phyloP scores from a whole-genome alignment of 768 basidiomycete species.

The Gymnopilus dilepis region DNA sequence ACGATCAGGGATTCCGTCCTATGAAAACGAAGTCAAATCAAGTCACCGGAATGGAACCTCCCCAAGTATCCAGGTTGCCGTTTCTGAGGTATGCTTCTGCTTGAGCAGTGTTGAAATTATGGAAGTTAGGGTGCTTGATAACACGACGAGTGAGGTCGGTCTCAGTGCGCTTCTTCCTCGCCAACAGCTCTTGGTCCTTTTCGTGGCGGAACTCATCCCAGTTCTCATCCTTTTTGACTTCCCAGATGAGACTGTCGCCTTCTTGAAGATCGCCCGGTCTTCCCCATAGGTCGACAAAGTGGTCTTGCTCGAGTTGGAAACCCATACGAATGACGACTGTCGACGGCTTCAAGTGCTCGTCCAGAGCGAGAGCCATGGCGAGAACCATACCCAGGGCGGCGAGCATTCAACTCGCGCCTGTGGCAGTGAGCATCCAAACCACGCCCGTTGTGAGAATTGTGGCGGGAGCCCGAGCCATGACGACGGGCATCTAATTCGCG shows the following conservation, averaged over 20 bases:
- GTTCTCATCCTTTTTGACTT: conserved; percentile 58
- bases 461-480: too few relatives aligned
- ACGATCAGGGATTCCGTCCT: too few relatives aligned
- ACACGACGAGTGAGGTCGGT: conserved; percentile 80
- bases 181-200: conserved; percentile 73
- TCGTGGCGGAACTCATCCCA: conserved; percentile 73
- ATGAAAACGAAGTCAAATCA: too few relatives aligned
- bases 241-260: conserved; percentile 68
- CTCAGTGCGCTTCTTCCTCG: conserved; percentile 85
- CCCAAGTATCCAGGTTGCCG: conserved; percentile 94
- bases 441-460: too few relatives aligned
- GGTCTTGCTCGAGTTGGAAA: conserved; percentile 61
- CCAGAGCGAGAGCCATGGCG: too few relatives aligned
- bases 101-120: conserved; percentile 88
- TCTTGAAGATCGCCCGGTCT: conserved; percentile 62
- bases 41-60: too few relatives aligned
- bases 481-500: too few relatives aligned
- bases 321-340: conserved; percentile 80
- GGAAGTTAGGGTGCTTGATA: conserved; percentile 98
- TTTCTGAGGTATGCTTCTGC: conserved; percentile 87
- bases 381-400: too few relatives aligned
- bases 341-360: too few relatives aligned
- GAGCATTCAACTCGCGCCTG: too few relatives aligned
- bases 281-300: conserved; percentile 74
- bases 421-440: too few relatives aligned